phyloP scores from a whole-genome alignment of 352 stramenopile species.

The Phytopythium chamaehyphon region DNA sequence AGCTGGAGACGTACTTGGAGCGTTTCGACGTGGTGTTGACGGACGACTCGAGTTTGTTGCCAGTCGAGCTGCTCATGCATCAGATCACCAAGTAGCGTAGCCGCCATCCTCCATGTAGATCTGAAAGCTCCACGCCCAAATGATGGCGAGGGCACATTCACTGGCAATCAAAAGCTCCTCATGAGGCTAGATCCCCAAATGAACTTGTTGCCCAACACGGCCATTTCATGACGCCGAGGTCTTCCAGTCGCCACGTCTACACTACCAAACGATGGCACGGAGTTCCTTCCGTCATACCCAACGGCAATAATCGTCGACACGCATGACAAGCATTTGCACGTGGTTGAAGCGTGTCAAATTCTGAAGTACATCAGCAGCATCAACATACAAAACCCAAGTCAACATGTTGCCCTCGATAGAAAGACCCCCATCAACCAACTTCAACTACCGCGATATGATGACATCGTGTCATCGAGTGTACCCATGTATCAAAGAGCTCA shows the following conservation, averaged over 20 bases:
- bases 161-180: too few species aligned
- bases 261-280: too few species aligned
- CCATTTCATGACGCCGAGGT: too few species aligned
- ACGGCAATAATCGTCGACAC: too few species aligned
- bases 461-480: neutral
- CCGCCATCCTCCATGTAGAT: neutral
- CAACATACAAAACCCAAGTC: neutral
- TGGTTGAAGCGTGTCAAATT: too few species aligned
- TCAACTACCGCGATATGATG: slow-evolving; percentile 6
- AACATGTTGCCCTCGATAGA: neutral
- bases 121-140: too few species aligned
- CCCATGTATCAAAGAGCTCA: neutral
- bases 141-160: too few species aligned
- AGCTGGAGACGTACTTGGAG: slow-evolving; percentile 53
- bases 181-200: too few species aligned
- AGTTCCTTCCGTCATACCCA: too few species aligned
- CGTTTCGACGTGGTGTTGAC: slow-evolving; percentile 79
- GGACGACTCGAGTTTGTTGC: slow-evolving; percentile 59
- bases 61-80: slow-evolving; percentile 53
- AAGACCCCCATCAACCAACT: slow-evolving; percentile 1
- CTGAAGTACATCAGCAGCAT: neutral
- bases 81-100: slow-evolving; percentile 29
- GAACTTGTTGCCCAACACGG: too few species aligned
- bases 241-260: too few species aligned
- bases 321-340: too few species aligned